Evolutionary conservation across 1,284 basidiomycete species (phyloP).

Genomic region (Singerocomus inundabilis): DNA sequence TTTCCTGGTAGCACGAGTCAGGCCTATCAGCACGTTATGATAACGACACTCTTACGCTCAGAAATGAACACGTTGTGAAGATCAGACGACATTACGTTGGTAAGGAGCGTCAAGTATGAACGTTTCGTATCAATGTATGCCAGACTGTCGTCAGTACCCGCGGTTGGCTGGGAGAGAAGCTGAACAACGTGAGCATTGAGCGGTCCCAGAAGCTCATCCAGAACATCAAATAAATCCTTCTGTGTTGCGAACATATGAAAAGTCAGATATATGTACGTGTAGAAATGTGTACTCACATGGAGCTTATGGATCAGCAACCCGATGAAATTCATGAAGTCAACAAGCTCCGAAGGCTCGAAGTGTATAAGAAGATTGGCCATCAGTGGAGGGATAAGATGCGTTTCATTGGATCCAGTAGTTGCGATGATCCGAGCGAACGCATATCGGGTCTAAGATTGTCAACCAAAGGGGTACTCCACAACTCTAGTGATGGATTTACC

Average conservation of each 20-base stretch:
- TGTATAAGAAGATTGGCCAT: conserved; percentile 89
- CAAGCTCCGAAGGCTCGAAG: conserved; percentile 89
- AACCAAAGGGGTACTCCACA: conserved; percentile 8
- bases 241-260: conserved; percentile 32
- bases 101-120: conserved; percentile 86
- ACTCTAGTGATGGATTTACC: conserved; percentile 47
- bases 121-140: conserved; percentile 86
- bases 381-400: conserved; percentile 78
- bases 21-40: conserved; percentile 1
- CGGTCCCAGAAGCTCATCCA: conserved; percentile 90
- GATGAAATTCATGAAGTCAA: conserved; percentile 96
- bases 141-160: conserved; percentile 89
- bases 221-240: conserved; percentile 78
- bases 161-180: conserved; percentile 79
- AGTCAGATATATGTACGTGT: background rate
- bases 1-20: conserved; percentile 60
- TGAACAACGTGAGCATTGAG: conserved; percentile 82
- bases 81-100: conserved; percentile 78
- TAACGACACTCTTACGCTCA: conserved; percentile 57
- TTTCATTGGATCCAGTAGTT: conserved; percentile 82
- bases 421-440: conserved; percentile 94
- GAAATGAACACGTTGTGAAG: conserved; percentile 87
- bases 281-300: conserved; percentile 55
- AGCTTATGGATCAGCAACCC: conserved; percentile 89
- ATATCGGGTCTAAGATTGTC: conserved; percentile 69